Percentiles rank a stretch among this genome's conserved stretches.
Conservation (phyloP, 2,329 filamentous ascomycete species). For the Diaporthe ampelina region DNA sequence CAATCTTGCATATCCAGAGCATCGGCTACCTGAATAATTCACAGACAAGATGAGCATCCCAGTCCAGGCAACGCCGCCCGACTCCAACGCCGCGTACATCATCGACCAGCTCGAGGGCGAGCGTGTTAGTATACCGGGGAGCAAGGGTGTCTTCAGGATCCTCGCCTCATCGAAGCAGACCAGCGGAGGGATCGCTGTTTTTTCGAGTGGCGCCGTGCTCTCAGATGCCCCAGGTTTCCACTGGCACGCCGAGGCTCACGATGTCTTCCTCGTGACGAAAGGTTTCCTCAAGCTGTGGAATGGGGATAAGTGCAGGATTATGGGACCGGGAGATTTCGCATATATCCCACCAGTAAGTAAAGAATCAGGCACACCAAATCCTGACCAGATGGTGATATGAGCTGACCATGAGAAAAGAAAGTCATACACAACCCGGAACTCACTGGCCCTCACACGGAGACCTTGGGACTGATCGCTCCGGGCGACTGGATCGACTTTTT, state of each 20-base stretch:
- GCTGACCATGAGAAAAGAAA: constrained; percentile 60
- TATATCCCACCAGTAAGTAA: constrained; percentile 66
- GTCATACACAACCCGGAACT: constrained; percentile 69
- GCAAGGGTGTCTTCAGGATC: constrained; percentile 65
- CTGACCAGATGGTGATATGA: background rate
- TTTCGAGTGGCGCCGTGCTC: constrained; percentile 62
- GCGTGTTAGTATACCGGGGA: constrained; percentile 64
- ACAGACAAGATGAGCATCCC: constrained; percentile 50
- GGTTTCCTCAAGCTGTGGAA: constrained; percentile 70
- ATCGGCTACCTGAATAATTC: background rate
- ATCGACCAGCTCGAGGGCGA: constrained; percentile 65
- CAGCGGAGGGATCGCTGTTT: constrained; percentile 64
- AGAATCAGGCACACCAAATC: background rate
- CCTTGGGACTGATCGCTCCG: constrained; percentile 66
- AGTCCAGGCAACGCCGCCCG: constrained; percentile 52
- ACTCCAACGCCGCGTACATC: constrained; percentile 57
- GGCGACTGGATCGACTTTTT: constrained; percentile 74
- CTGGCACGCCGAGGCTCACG: constrained; percentile 69
- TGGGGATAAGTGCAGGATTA: constrained; percentile 66
- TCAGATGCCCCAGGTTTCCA: constrained; percentile 66
- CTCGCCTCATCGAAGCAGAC: constrained; percentile 66
- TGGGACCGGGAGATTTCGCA: constrained; percentile 70
- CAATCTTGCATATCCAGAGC: background rate
- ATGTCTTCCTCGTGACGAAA: constrained; percentile 69
- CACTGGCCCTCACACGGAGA: constrained; percentile 67